These are phyloP conservation scores for Bolboschoenus planiculmis DNA, from an alignment of 176 grass and related monocot genomes.

Conservation along the genomic window DNA sequence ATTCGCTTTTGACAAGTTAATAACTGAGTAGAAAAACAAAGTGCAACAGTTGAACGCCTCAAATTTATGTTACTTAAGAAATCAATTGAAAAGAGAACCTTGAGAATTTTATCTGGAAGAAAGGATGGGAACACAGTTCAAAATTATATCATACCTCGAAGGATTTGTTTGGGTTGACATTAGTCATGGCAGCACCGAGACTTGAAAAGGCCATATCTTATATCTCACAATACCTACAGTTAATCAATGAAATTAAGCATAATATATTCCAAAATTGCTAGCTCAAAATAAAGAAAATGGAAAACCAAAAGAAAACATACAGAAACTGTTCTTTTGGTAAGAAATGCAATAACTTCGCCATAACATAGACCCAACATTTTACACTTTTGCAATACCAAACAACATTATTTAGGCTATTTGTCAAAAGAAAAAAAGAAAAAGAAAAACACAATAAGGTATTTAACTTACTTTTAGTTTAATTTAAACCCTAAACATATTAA, in stretches of 20 bases:
- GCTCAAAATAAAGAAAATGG: not conserved
- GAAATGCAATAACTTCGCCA: no score
- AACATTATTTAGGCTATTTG: not conserved
- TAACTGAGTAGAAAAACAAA: not conserved
- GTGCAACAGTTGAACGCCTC: not conserved
- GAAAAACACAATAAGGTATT: not conserved
- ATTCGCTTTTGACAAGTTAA: not conserved
- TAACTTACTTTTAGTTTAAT: not conserved
- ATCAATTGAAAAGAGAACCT: not conserved
- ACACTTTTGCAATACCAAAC: not conserved
- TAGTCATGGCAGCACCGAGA: not conserved
- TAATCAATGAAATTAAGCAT: not conserved
- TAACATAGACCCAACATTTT: not conserved
- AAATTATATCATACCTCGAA: not conserved
- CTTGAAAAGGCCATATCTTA: constrained; percentile 11
- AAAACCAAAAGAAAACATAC: not conserved
- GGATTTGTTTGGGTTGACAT: constrained; percentile 21
- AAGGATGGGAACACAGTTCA: not conserved
- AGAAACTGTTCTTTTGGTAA: no score
- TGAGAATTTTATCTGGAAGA: not conserved
- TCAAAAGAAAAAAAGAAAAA: not conserved
- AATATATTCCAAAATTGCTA: not conserved
- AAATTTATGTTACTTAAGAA: not conserved
- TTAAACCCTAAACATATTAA: not conserved
- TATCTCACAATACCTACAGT: not conserved